Evolutionary conservation across 2,329 filamentous ascomycete genomes (phyloP).

Genomic region (Fusarium solani-melongenae): DNA sequence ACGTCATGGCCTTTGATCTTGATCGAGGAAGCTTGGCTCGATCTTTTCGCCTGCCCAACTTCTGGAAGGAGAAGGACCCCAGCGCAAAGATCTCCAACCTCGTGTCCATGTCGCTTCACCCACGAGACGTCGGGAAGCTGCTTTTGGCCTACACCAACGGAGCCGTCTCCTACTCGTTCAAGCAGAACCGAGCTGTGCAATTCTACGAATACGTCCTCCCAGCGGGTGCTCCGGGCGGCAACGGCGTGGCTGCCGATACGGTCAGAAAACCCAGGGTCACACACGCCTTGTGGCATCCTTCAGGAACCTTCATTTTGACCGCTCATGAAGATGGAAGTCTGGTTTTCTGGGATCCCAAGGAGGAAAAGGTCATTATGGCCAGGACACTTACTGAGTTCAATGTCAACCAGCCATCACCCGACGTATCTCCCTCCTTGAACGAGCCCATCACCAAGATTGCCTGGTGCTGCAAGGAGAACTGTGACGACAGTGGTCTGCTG

Average conservation of each 20-base stretch:
- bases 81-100: slow-evolving; percentile 70
- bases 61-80: slow-evolving; percentile 82
- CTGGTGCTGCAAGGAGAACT: slow-evolving; percentile 95
- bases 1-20: slow-evolving; percentile 92
- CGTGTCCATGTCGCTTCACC: slow-evolving; percentile 85
- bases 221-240: slow-evolving; percentile 84
- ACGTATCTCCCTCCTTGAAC: slow-evolving; percentile 67
- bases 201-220: slow-evolving; percentile 88
- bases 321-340: slow-evolving; percentile 91
- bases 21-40: slow-evolving; percentile 78
- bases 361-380: slow-evolving; percentile 85
- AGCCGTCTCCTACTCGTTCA: slow-evolving; percentile 92
- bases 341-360: slow-evolving; percentile 94
- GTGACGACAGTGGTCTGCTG: slow-evolving; percentile 90
- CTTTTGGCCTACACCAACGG: slow-evolving; percentile 92
- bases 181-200: slow-evolving; percentile 82
- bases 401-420: slow-evolving; percentile 73
- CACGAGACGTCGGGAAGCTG: slow-evolving; percentile 90
- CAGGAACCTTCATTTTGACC: slow-evolving; percentile 87
- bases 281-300: slow-evolving; percentile 94
- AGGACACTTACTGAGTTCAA: slow-evolving; percentile 80
- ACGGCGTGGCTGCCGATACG: slow-evolving; percentile 70
- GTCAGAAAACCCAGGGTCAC: slow-evolving; percentile 79
- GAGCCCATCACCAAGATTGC: slow-evolving; percentile 82
- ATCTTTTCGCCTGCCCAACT: slow-evolving; percentile 84